A percentile compares a stretch with the other conserved stretches of the same genome.
These are phyloP conservation scores for Rhodamnia rubescens DNA, from an alignment of 345 rosid genomes.

Conservation along the genomic window DNA sequence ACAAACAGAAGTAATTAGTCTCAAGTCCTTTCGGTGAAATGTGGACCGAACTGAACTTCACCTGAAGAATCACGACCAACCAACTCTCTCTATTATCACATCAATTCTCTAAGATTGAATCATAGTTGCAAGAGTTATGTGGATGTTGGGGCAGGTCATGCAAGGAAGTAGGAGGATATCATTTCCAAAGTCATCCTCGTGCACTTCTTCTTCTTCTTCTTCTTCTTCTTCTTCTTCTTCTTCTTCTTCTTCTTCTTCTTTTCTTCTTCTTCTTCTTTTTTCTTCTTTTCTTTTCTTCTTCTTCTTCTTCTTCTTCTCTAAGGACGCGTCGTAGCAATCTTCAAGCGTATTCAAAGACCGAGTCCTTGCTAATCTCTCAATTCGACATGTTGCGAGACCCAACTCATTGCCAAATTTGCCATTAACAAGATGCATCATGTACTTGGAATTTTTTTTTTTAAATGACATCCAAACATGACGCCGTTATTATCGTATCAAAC, in stretches of 20 bases:
- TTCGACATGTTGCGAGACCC: background rate
- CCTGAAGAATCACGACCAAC: no score
- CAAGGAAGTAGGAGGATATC: background rate
- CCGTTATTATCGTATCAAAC: background rate
- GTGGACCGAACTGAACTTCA: no score
- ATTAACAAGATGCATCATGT: background rate
- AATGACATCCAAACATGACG: background rate
- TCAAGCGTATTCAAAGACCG: background rate
- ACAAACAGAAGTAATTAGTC: no score
- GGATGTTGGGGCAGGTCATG: background rate
- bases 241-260: background rate
- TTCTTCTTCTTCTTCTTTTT: background rate
- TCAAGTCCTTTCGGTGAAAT: no score
- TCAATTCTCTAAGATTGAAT: no score
- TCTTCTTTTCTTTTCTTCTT: no score
- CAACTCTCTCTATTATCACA: no score
- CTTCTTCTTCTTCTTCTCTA: background rate
- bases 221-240: background rate
- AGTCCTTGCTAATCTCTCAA: background rate
- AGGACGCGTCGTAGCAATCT: background rate
- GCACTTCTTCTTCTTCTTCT: background rate
- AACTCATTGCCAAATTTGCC: background rate
- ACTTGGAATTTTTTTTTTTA: background rate
- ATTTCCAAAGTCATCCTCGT: background rate
- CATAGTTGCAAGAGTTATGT: background rate